These are phyloP conservation scores for Fremontodendron californicum DNA, from an alignment of 345 rosid genomes.

Conservation along the genomic window DNA sequence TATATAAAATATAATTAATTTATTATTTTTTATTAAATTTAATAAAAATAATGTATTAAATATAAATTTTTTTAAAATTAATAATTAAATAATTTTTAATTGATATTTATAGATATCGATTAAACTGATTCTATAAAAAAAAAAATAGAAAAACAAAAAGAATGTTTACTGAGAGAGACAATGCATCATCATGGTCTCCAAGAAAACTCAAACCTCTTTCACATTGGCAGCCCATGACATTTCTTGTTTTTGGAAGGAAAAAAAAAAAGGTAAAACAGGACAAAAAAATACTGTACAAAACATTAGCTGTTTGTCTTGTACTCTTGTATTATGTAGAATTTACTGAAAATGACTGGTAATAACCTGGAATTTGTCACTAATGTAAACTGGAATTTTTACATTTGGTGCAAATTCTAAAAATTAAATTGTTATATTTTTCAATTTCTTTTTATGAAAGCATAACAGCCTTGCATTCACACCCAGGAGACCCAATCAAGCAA, in stretches of 20 bases:
- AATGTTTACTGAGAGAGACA: slow-evolving; percentile 23
- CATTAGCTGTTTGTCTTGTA: not conserved
- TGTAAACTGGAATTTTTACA: not conserved
- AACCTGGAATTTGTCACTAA: not conserved
- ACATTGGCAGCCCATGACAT: slow-evolving; percentile 4
- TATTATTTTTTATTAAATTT: too few species aligned
- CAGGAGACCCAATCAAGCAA: slow-evolving; percentile 7
- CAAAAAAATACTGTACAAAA: not conserved
- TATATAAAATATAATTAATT: too few species aligned
- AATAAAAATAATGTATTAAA: too few species aligned
- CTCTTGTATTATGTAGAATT: not conserved
- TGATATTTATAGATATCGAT: too few species aligned
- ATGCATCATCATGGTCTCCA: slow-evolving; percentile 16
- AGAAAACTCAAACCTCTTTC: slow-evolving; percentile 15
- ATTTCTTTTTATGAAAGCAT: slow-evolving; percentile 1
- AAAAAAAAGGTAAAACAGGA: not conserved
- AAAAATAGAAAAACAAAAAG: slow-evolving; percentile 10
- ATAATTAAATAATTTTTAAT: too few species aligned
- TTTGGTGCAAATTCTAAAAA: not conserved
- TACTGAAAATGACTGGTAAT: not conserved
- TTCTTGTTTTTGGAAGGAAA: not conserved
- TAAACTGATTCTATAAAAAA: too few species aligned
- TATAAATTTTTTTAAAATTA: too few species aligned
- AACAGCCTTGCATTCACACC: slow-evolving; percentile 4
- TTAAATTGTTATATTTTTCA: not conserved